Base-by-base conservation (phyloP, 306 rosid species). In the Fagus crenata region DNA sequence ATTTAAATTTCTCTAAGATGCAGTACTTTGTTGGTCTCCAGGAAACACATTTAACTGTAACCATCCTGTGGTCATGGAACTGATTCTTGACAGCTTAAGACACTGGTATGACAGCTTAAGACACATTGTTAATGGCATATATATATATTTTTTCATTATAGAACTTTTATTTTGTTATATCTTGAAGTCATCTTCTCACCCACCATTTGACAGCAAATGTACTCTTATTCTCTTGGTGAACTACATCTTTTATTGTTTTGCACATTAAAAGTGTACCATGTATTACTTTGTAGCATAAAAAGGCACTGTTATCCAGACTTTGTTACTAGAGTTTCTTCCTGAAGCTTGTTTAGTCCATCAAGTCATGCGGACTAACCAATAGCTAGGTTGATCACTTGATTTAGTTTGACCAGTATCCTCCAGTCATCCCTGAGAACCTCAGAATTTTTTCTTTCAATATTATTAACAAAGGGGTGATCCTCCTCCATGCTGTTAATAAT, bases 11-110 rank as follows among this genome's bases (percentile, higher is more conserved):
- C 76, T 82, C 73, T 76, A 53, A 75, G 75, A 72, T 65, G 53
- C 75, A 35, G 58, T 71, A 39, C 73, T 40, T 18, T 84, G 64
- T 73, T 86, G 49, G 41, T 82, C 72, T 72, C 53, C 90, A 95
- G 99, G 99, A 71, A 95, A 95, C 90, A 84, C 99, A 81, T 87
- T 95, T 60, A 92, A 90, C 61, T 95, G 97, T 80, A 95, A 92
- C 85, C 97, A 90, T 83, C 97, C 99, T 12, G 90, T 95, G 77
- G 97, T 95, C 82, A 89, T 90, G 97, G 97, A 89, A 81, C 92
- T 95, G 71, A 78, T 95, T 80, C 88, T 95, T 40, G 99, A 92
- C 81, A 95, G 97, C 91, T 88, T 95, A 82, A 89, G 97, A 86
- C 99, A 92, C 88, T 95, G 99, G 99, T 95, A 88, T 63, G 81